A percentile compares a stretch with the other conserved stretches of the same genome.
These are phyloP conservation scores for Hapsidospora chrysogenum DNA, from an alignment of 495 filamentous ascomycete species.

Conservation along the genomic window DNA sequence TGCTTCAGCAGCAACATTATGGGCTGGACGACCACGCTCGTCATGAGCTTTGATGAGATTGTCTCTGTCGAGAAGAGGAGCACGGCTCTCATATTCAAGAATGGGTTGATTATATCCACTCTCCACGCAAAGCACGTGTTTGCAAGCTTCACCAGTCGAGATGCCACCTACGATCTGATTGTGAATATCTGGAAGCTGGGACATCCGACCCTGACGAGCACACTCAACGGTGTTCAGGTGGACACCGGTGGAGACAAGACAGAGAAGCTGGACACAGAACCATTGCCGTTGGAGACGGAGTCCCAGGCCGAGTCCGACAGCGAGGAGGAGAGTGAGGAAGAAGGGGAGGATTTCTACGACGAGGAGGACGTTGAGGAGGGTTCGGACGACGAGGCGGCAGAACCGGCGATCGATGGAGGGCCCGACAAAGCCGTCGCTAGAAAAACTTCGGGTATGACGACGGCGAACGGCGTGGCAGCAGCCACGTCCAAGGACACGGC, in stretches of 20 bases:
- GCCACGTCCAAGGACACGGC: conserved; percentile 41
- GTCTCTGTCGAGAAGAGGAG: conserved; percentile 93
- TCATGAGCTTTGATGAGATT: conserved; percentile 96
- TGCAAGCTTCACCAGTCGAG: conserved; percentile 82
- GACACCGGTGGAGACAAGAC: conserved; percentile 76
- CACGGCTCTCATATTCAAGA: conserved; percentile 90
- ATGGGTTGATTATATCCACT: conserved; percentile 93
- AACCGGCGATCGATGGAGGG: conserved; percentile 43
- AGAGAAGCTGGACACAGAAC: conserved; percentile 51
- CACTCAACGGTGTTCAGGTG: conserved; percentile 69
- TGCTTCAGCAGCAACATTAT: conserved; percentile 99
- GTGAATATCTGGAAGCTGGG: conserved; percentile 97
- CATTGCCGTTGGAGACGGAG: not conserved
- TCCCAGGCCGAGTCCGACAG: conserved; percentile 21
- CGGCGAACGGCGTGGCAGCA: conserved; percentile 22
- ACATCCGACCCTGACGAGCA: conserved; percentile 77
- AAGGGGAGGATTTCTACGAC: conserved; percentile 48
- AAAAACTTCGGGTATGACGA: conserved; percentile 47
- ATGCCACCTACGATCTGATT: conserved; percentile 92
- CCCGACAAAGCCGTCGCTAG: conserved; percentile 39
- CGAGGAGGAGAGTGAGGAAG: conserved; percentile 46
- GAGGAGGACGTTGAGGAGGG: conserved; percentile 54
- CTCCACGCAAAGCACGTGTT: conserved; percentile 90
- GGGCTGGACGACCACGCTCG: conserved; percentile 90
- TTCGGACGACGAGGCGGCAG: conserved; percentile 40